Base-by-base conservation (phyloP, 495 filamentous ascomycete species). In the Aspergillus asperescens region DNA sequence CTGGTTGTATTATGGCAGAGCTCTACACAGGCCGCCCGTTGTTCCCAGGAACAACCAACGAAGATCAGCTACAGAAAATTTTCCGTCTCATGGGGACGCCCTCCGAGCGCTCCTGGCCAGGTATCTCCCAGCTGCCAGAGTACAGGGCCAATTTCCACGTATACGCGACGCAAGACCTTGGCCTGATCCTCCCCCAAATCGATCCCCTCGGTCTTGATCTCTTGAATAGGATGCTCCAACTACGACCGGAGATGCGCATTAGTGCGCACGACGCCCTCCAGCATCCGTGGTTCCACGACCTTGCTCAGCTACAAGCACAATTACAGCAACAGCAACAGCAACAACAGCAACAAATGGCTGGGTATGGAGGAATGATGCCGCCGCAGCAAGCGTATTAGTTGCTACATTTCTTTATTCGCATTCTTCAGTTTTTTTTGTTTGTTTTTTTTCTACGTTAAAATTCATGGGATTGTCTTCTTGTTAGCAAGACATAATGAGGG, bases 81-180 rank as follows among this genome's bases (percentile, higher is more conserved):
- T 96, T 96, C 81, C 86, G 91, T 23, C 84, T 96, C 43, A 96
- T 96, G 91, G 91, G 91, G 29, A 96, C 91, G 1, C 91, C 91
- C 0, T 91, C 87, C 0, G 91, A 96, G 67, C 81, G 89, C 40
- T 88, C 87, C 2, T 97, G 91, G 91, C 91, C 91, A 1, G 89
- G 89, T 4, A 90, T 97, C 64, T 84, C 82, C 20, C 79, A 84
- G 61, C 91, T 92, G 62, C 89, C 90, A 6, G 93, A 98, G 67
- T 97, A 97, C 79, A 94, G 95, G 74, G 77, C 84, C 23, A 92
- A 82, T 44, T 94, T 92, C 75, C 92, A 92, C 56, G 85, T 95
- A 62, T 98, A 90, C 63, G 86, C 89, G n/a, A 97, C 94, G 3
- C 91, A 96, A 67, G 88, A 93, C 59, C 75, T 97, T 31, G 73